phyloP scores from a whole-genome alignment of 108 stramenopile species.

The Cyclostephanos tholiformis region DNA sequence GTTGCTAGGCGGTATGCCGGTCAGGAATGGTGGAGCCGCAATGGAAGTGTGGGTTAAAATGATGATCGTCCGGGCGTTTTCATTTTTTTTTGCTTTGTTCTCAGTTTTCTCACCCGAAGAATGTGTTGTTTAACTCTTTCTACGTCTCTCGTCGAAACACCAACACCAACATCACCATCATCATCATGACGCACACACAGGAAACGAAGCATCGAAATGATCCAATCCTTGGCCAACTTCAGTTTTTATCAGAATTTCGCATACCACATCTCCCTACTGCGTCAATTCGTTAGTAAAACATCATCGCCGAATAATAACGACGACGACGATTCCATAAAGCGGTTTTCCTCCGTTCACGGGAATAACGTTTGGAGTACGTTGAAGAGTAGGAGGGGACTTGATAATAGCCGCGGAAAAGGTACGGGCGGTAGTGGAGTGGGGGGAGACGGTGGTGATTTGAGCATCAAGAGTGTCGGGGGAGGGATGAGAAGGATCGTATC shows the following conservation, averaged over 20 bases:
- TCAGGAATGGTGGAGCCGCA: conserved; percentile 12
- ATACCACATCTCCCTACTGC: conserved; percentile 68
- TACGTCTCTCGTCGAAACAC: no score
- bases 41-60: conserved; percentile 25
- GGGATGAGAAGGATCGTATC: conserved; percentile 25
- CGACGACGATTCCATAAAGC: neutral
- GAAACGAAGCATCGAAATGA: conserved; percentile 39
- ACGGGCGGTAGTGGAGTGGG: no score
- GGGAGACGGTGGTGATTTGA: neutral
- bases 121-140: neutral
- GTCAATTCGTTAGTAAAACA: conserved; percentile 51
- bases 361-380: conserved; percentile 44
- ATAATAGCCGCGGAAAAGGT: neutral
- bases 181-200: neutral
- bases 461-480: neutral
- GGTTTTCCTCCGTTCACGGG: conserved; percentile 37
- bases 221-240: conserved; percentile 53
- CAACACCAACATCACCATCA: no score
- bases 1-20: conserved; percentile 10
- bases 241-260: conserved; percentile 66
- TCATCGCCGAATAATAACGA: conserved; percentile 2
- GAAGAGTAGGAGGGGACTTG: conserved; percentile 18
- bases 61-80: neutral
- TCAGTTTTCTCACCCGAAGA: neutral
- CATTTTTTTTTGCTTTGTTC: conserved; percentile 4